Evolutionary conservation across 805 yeast genomes (phyloP).

Genomic region (Pichia manshurica): DNA sequence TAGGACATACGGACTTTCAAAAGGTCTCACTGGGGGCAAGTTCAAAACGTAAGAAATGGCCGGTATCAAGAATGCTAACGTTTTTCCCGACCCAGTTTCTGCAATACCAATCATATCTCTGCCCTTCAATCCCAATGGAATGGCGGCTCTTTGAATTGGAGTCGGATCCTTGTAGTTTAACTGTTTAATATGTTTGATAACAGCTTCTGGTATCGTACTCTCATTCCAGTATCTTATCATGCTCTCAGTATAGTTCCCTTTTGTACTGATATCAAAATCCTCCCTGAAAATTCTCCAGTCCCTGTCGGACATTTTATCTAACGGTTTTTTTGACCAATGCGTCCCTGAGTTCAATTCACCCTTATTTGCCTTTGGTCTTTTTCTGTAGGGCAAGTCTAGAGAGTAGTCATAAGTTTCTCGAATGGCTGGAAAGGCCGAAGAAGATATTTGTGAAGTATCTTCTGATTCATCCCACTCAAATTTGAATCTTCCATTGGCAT

Average conservation of each 20-base stretch:
- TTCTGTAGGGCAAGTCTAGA: slow-evolving; percentile 7
- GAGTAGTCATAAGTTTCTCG: slow-evolving; percentile 22
- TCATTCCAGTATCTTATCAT: slow-evolving; percentile 80
- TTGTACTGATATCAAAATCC: slow-evolving; percentile 62
- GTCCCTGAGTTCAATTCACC: slow-evolving; percentile 7
- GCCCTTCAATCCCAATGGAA: slow-evolving; percentile 58
- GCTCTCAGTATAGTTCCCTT: slow-evolving; percentile 42
- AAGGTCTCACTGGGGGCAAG: slow-evolving; percentile 38
- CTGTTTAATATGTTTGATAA: slow-evolving; percentile 31
- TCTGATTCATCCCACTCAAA: slow-evolving; percentile 69
- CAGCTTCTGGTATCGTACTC: slow-evolving; percentile 37
- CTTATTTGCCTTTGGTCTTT: slow-evolving; percentile 4
- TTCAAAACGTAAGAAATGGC: slow-evolving; percentile 49
- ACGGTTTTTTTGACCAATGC: slow-evolving; percentile 67
- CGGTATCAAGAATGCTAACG: slow-evolving; percentile 78
- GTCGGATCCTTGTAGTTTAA: slow-evolving; percentile 64
- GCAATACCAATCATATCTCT: slow-evolving; percentile 86
- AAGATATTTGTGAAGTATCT: slow-evolving; percentile 44
- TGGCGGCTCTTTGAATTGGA: slow-evolving; percentile 84
- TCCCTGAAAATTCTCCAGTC: slow-evolving; percentile 89
- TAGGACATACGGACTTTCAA: slow-evolving; percentile 68
- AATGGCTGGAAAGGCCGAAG: slow-evolving; percentile 22
- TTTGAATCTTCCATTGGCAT: slow-evolving; percentile 38
- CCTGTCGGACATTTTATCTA: slow-evolving; percentile 62
- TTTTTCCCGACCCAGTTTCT: slow-evolving; percentile 95